Base-by-base conservation (phyloP, 108 stramenopile genomes). In the Cyclotella cryptica region DNA sequence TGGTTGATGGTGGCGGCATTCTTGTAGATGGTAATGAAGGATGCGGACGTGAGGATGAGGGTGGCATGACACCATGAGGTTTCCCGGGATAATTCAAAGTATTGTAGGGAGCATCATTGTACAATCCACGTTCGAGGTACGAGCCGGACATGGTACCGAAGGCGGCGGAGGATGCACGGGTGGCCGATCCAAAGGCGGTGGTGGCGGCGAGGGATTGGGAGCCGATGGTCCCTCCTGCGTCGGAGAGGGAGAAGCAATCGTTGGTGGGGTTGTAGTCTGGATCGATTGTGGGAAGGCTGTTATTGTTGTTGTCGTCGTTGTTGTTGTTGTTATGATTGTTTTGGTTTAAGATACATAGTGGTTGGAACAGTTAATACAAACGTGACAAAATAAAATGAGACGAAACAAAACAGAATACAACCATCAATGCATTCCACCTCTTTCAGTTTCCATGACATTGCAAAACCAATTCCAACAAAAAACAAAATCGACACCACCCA, bases 181-280 rank as follows among this genome's bases (percentile, higher is more conserved):
- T 53, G 40, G 35, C 59, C 14, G 54, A 57, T 62, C 53, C 72
- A 12, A 66, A 74, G 8, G 51, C 35, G 3, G 57, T 19, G 41
- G 53, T 60, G n/a, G 53, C n/a, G 52, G 66, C 69, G 51, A 72
- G 71, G 22, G 60, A 53, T 44, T 57, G 68, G n/a, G 67, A 55
- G 10, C 83, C 83, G 10, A 81, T 53, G 12, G 84, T 85, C 10
- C 84, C 84, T 12, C 81, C 84, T 9, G 84, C 84, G 53, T 78
- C 84, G 40, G 84, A 85, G 24, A 81, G 49, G 64, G 80, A 78
- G 54, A 67, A 81, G 65, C 78, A 69, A 43, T 75, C 57, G 27
- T 54, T 66, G 18, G 63, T 26, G 17, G 63, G 71, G 44, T 71
- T 79, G 65, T 79, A 79, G 51, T 79, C 78, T 64, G 78, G 69